Evolutionary conservation across 2,329 filamentous ascomycete genomes (phyloP).

Genomic region (Geoglossum cookeanum): DNA sequence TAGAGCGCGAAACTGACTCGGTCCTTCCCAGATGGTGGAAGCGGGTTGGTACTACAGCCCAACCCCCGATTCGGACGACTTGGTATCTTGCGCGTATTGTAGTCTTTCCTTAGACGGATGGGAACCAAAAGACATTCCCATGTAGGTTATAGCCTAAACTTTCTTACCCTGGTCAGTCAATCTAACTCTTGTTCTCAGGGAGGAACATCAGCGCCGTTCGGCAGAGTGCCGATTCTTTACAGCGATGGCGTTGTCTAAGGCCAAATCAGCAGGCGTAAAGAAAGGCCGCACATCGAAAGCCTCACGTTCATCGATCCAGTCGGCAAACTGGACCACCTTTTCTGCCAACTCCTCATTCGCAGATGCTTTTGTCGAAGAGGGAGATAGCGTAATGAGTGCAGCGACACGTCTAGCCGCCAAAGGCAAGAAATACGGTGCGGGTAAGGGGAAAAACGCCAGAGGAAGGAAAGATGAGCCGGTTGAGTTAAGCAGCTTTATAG

Average conservation of each 20-base stretch:
- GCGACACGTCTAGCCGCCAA: constrained; percentile 23
- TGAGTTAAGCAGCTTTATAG: constrained; percentile 23
- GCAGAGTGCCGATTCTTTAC: constrained; percentile 69
- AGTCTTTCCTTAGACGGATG: constrained; percentile 78
- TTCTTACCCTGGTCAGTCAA: constrained; percentile 8
- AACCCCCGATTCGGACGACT: constrained; percentile 63
- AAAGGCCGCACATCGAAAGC: constrained; percentile 46
- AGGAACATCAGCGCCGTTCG: constrained; percentile 69
- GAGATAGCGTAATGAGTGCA: constrained; percentile 34
- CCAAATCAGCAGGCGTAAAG: constrained; percentile 36
- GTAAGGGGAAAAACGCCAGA: constrained; percentile 28
- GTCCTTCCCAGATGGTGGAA: constrained; percentile 50
- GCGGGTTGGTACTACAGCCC: constrained; percentile 92
- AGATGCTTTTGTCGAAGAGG: constrained; percentile 31
- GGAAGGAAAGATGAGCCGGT: constrained; percentile 35
- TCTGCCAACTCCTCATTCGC: not conserved
- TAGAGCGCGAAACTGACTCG: constrained; percentile 4
- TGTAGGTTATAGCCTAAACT: constrained; percentile 32
- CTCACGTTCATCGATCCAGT: constrained; percentile 44
- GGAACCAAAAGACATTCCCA: constrained; percentile 81
- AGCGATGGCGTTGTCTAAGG: constrained; percentile 33
- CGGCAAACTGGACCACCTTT: constrained; percentile 13
- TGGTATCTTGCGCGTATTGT: constrained; percentile 83
- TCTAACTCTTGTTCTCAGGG: constrained; percentile 27
- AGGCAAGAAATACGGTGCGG: constrained; percentile 18